phyloP scores from a whole-genome alignment of 768 basidiomycete genomes.

The Pleurotus giganteus region DNA sequence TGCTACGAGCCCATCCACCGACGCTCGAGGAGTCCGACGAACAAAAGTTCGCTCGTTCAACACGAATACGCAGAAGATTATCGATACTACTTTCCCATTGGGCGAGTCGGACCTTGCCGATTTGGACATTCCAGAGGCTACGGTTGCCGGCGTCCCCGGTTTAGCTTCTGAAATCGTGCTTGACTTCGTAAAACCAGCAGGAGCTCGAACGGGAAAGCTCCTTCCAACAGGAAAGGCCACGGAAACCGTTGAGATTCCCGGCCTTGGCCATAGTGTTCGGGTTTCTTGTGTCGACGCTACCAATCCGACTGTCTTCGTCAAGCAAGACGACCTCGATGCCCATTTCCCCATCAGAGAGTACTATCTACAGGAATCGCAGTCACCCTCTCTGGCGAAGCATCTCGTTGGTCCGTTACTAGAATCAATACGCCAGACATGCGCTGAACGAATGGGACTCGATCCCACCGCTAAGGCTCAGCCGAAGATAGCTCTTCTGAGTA shows the following conservation, averaged over 20 bases:
- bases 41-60: constrained; percentile 63
- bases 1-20: constrained; percentile 18
- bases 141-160: constrained; percentile 69
- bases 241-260: constrained; percentile 39
- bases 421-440: constrained; percentile 52
- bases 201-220: constrained; percentile 69
- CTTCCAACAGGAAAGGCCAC: constrained; percentile 57
- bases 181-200: constrained; percentile 65
- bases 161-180: constrained; percentile 62
- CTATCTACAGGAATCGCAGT: constrained; percentile 24
- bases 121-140: constrained; percentile 47
- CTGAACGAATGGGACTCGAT: constrained; percentile 61
- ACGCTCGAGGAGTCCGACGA: no score
- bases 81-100: constrained; percentile 72
- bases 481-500: constrained; percentile 59
- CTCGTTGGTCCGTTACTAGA: constrained; percentile 41
- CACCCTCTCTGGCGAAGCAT: constrained; percentile 17
- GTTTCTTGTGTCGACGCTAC: constrained; percentile 70
- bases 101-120: constrained; percentile 31
- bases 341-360: constrained; percentile 40
- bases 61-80: constrained; percentile 68
- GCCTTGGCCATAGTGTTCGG: constrained; percentile 20
- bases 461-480: constrained; percentile 65
- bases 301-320: constrained; percentile 70
- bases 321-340: constrained; percentile 36